A percentile compares a stretch with the other conserved stretches of the same genome.
Evolutionary conservation across 306 rosid species (phyloP).

Genomic region (Inga laurina): DNA sequence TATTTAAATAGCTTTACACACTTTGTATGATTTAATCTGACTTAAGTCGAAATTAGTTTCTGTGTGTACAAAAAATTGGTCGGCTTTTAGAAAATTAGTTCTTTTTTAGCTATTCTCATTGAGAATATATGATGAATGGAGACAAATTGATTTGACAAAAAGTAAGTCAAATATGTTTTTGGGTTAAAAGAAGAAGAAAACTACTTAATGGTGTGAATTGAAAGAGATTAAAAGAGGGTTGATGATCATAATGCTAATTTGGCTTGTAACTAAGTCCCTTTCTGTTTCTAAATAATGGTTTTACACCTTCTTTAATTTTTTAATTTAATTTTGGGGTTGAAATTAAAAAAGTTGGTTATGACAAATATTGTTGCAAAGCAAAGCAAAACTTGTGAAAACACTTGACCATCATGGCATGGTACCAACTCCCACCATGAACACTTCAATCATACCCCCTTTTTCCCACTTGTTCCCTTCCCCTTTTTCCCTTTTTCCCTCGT

Average conservation of each 20-base stretch:
- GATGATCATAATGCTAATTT: constrained; percentile 41
- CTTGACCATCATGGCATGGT: constrained; percentile 44
- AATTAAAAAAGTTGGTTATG: constrained; percentile 23
- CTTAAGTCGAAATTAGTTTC: neutral
- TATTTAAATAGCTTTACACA: neutral
- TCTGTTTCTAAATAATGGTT: constrained; percentile 28
- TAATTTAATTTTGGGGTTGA: neutral
- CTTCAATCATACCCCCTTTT: constrained; percentile 47
- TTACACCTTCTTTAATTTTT: neutral
- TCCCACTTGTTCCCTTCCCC: constrained; percentile 34
- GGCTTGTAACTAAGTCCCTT: constrained; percentile 36
- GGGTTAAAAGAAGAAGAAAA: neutral
- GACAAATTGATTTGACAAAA: neutral
- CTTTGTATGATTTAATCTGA: neutral
- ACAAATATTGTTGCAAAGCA: constrained; percentile 38
- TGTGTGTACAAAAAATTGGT: neutral
- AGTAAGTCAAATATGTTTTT: neutral
- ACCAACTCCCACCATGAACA: constrained; percentile 41
- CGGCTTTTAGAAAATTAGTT: neutral
- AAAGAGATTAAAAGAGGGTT: neutral
- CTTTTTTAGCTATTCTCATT: neutral
- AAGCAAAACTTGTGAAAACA: constrained; percentile 33
- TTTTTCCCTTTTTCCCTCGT: constrained; percentile 35
- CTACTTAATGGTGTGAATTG: neutral
- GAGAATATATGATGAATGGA: neutral